Evolutionary conservation across 345 rosid species (phyloP).

Genomic region (Jatropha curcas): DNA sequence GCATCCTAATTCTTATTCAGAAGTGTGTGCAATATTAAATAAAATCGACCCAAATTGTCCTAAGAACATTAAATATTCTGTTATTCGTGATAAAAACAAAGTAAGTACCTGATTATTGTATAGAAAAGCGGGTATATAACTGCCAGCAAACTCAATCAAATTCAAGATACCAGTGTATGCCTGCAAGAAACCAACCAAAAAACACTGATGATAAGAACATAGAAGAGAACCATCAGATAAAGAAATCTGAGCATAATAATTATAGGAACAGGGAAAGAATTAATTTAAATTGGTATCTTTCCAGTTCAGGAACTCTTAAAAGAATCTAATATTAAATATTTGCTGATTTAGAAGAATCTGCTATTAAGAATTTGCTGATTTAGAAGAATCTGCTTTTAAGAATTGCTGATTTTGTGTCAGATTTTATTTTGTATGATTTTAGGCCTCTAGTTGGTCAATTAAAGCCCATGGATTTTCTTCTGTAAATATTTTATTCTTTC

Average conservation of each 20-base stretch:
- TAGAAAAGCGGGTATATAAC: slow-evolving; percentile 64
- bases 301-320: no score
- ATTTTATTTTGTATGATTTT: no score
- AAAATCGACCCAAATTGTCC: background rate
- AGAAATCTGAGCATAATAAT: background rate
- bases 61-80: background rate
- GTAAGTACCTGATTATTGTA: slow-evolving; percentile 81
- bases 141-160: slow-evolving; percentile 58
- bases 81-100: slow-evolving; percentile 8
- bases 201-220: slow-evolving; percentile 7
- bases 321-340: no score
- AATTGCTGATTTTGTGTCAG: no score
- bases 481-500: no score
- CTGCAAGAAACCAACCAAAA: slow-evolving; percentile 47
- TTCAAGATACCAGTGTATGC: slow-evolving; percentile 82
- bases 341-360: no score
- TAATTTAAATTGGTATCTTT: background rate
- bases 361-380: no score
- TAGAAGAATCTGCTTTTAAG: no score
- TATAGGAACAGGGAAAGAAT: background rate
- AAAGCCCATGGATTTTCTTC: no score
- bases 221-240: background rate
- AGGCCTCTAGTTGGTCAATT: no score
- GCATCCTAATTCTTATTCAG: no score
- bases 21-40: background rate